Conservation (phyloP, 805 yeast species). For the Suhomyces xylopsoci region DNA sequence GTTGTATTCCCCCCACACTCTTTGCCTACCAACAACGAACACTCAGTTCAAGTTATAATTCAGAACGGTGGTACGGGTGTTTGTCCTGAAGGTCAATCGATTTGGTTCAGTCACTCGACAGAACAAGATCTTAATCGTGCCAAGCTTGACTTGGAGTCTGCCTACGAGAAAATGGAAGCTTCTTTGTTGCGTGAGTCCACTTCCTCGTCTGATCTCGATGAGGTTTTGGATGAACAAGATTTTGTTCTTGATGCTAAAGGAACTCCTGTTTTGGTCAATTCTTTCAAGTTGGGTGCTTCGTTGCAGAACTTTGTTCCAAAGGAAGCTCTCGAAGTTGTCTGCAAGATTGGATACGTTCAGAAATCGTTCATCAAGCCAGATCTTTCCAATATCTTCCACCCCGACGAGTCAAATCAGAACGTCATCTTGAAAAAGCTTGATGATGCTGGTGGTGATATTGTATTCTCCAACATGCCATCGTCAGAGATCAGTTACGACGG, state of each 20-base stretch:
- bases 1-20: slow-evolving; percentile 92
- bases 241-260: slow-evolving; percentile 44
- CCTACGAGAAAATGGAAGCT: slow-evolving; percentile 74
- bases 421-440: slow-evolving; percentile 15
- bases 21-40: slow-evolving; percentile 58
- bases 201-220: slow-evolving; percentile 48
- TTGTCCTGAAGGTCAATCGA: slow-evolving; percentile 80
- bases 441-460: slow-evolving; percentile 21
- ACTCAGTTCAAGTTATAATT: slow-evolving; percentile 82
- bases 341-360: slow-evolving; percentile 40
- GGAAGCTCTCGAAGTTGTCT: slow-evolving; percentile 51
- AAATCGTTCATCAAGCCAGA: slow-evolving; percentile 36
- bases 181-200: slow-evolving; percentile 77
- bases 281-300: slow-evolving; percentile 82
- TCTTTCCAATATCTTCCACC: slow-evolving; percentile 34
- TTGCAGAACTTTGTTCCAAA: slow-evolving; percentile 81
- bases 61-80: slow-evolving; percentile 86
- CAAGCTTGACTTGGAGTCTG: slow-evolving; percentile 73
- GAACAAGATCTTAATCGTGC: slow-evolving; percentile 66
- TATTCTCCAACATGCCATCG: slow-evolving; percentile 64
- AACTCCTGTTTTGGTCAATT: slow-evolving; percentile 61
- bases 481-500: slow-evolving; percentile 92
- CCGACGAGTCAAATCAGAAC: slow-evolving; percentile 17
- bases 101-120: slow-evolving; percentile 85
- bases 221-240: slow-evolving; percentile 29